Percentiles rank a stretch among this genome's conserved stretches.
Evolutionary conservation across 305 asterid species (phyloP).

Genomic region (Solanum chacoense): DNA sequence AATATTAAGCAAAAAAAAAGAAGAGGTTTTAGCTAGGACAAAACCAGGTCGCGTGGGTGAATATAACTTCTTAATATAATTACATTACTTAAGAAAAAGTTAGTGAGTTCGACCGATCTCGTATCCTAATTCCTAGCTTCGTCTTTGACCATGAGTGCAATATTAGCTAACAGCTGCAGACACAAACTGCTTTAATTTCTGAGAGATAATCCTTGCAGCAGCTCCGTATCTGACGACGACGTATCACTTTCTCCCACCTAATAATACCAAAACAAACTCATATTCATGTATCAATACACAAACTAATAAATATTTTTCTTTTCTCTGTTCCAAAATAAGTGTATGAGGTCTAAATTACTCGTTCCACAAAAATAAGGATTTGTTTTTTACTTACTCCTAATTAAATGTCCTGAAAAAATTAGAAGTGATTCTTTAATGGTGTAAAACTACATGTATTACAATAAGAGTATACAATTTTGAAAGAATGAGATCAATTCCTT

Average conservation of each 20-base stretch:
- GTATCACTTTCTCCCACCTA: not conserved
- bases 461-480: not conserved
- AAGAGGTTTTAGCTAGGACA: too few species aligned
- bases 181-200: not conserved
- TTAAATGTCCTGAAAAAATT: not conserved
- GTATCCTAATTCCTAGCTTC: too few species aligned
- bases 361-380: not conserved
- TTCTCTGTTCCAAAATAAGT: too few species aligned
- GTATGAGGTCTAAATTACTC: not conserved
- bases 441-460: not conserved
- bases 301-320: too few species aligned
- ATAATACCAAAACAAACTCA: not conserved
- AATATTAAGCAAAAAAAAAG: too few species aligned
- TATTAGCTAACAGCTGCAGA: not conserved
- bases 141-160: not conserved
- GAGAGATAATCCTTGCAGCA: not conserved
- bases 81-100: too few species aligned
- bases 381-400: not conserved
- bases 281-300: not conserved
- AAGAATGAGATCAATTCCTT: not conserved
- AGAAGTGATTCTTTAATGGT: not conserved
- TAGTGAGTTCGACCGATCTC: not conserved
- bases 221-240: not conserved
- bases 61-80: too few species aligned
- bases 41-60: too few species aligned